These are phyloP conservation scores for Raphanus hybrid DNA, from an alignment of 441 rosid species.

Conservation along the genomic window DNA sequence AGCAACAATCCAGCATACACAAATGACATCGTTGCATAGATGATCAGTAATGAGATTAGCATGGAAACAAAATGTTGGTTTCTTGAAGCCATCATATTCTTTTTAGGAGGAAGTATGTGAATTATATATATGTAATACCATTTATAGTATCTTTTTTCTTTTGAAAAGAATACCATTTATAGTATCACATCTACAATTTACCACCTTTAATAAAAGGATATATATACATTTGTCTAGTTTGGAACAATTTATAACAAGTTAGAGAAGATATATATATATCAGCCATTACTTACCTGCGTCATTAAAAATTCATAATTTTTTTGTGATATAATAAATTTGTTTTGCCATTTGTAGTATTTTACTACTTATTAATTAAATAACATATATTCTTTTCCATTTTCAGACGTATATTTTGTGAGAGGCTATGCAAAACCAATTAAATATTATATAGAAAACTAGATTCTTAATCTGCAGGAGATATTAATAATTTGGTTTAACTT, in stretches of 20 bases:
- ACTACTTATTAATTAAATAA: too few relatives aligned
- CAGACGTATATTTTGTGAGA: too few relatives aligned
- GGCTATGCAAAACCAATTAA: not conserved
- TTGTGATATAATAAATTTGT: not conserved
- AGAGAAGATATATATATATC: not conserved
- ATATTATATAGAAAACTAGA: not conserved
- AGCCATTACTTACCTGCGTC: not conserved
- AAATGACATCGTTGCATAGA: not conserved
- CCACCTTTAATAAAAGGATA: not conserved
- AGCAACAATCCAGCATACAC: conserved; percentile 2
- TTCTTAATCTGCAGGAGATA: too few relatives aligned
- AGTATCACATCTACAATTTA: not conserved
- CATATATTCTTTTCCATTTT: too few relatives aligned
- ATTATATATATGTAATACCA: not conserved
- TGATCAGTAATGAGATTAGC: not conserved
- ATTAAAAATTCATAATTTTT: not conserved
- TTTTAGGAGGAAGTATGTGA: not conserved
- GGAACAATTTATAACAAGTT: not conserved
- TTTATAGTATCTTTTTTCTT: not conserved
- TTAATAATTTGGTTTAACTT: too few relatives aligned
- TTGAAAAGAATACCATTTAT: not conserved
- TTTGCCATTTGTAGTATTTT: too few relatives aligned
- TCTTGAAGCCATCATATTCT: conserved; percentile 1
- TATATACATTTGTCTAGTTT: too few relatives aligned
- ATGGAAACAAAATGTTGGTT: not conserved